These are phyloP conservation scores for Alternaria sp. DNA, from an alignment of 2,329 filamentous ascomycete species.

Conservation along the genomic window DNA sequence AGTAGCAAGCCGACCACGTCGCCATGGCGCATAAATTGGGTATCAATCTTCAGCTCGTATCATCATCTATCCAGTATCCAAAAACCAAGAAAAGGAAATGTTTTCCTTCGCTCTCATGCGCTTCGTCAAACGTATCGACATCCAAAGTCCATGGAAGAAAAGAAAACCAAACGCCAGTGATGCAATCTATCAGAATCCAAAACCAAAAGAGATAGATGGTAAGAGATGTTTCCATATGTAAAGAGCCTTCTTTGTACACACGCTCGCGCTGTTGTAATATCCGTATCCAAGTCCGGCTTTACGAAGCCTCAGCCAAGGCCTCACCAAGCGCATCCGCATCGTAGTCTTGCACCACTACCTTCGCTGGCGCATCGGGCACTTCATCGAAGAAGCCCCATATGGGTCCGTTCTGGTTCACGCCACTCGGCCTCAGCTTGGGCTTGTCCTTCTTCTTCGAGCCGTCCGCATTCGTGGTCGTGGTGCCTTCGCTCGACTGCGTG, in stretches of 20 bases:
- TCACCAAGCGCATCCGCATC: constrained; percentile 49
- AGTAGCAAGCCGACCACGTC: background rate
- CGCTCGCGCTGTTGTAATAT: background rate
- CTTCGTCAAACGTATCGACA: background rate
- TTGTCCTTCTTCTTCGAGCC: constrained; percentile 20
- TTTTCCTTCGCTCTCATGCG: background rate
- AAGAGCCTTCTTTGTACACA: background rate
- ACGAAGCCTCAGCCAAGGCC: constrained; percentile 27
- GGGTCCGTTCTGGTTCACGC: constrained; percentile 48
- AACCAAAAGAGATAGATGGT: background rate
- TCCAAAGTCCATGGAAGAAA: background rate
- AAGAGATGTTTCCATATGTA: background rate
- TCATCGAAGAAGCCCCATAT: constrained; percentile 50
- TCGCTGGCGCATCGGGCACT: constrained; percentile 40
- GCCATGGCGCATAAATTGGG: background rate
- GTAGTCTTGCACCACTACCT: constrained; percentile 44
- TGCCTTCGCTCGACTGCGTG: constrained; percentile 18
- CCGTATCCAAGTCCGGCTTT: background rate
- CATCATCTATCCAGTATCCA: background rate
- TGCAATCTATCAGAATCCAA: background rate
- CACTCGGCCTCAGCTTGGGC: constrained; percentile 36
- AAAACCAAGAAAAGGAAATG: background rate
- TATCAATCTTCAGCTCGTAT: background rate
- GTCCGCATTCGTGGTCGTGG: constrained; percentile 9
- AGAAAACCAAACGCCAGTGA: background rate